A percentile compares a stretch with the other conserved stretches of the same genome.
These are phyloP conservation scores for Tremellales sp. DNA, from an alignment of 1,284 basidiomycete species.

Conservation along the genomic window DNA sequence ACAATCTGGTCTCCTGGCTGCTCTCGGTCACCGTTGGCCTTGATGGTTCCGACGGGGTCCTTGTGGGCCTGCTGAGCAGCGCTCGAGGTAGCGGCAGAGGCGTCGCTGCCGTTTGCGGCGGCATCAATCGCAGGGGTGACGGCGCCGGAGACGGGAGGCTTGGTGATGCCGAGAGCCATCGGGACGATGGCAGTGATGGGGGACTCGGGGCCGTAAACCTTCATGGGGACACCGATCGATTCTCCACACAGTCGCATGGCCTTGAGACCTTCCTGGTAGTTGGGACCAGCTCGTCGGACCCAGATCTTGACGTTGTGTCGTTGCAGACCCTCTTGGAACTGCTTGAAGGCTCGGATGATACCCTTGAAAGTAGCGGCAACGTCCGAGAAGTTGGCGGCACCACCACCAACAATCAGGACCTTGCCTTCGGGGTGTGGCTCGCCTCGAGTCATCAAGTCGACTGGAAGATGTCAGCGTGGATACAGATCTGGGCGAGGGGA, in stretches of 20 bases:
- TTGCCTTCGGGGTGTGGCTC: constrained; percentile 80
- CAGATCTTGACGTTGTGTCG: constrained; percentile 86
- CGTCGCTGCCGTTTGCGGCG: constrained; percentile 16
- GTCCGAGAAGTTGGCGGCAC: constrained; percentile 98
- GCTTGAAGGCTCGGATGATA: constrained; percentile 94
- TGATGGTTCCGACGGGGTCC: constrained; percentile 65
- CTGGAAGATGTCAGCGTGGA: constrained; percentile 40
- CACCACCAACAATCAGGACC: constrained; percentile 98
- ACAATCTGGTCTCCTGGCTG: constrained; percentile 87
- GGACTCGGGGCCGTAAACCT: constrained; percentile 95
- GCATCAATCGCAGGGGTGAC: constrained; percentile 15
- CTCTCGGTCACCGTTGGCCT: constrained; percentile 72
- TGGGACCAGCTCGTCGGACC: constrained; percentile 96
- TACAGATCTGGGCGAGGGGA: background rate
- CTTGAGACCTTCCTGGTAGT: constrained; percentile 99
- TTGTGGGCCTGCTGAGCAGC: constrained; percentile 14
- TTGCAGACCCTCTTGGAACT: constrained; percentile 82
- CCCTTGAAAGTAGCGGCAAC: constrained; percentile 99
- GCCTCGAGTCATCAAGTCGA: constrained; percentile 94
- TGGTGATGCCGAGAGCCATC: constrained; percentile 78
- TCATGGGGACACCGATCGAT: constrained; percentile 94
- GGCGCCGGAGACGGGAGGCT: constrained; percentile 43
- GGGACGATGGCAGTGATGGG: constrained; percentile 99
- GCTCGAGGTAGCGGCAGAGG: constrained; percentile 25
- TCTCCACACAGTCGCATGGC: constrained; percentile 98